Evolutionary conservation across 768 basidiomycete genomes (phyloP), one percentile per base, ranked within the genome.

Genomic region (Sporobolomyces pararoseus): DNA sequence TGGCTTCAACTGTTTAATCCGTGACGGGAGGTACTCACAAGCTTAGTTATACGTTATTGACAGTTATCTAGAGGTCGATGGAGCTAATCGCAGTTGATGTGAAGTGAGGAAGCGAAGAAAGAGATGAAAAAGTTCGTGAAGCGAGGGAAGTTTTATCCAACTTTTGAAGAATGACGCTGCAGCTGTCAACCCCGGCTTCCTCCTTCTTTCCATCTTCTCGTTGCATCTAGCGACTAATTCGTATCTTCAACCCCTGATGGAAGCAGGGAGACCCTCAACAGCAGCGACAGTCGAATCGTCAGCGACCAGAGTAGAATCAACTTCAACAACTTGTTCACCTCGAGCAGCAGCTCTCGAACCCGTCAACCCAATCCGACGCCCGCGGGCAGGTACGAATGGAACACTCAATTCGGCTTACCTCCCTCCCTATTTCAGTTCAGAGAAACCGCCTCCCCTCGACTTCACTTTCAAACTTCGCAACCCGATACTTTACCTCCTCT

Each of bases 1-100:
- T n/a, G n/a, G n/a, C n/a, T 13, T 81, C 59, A 75, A 71, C 31
- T 75, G 70, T 46, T 32, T 34, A 35, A 54, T 44, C 42, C 16
- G 13, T 35, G 32, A 23, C 16, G 31, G 37, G 39, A 44, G n/a
- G n/a, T n/a, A n/a, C n/a, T n/a, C n/a, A n/a, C n/a, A n/a, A n/a
- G n/a, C n/a, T n/a, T n/a, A n/a, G n/a, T n/a, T n/a, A n/a, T n/a
- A n/a, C n/a, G n/a, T n/a, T n/a, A n/a, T n/a, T n/a, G n/a, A n/a
- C n/a, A n/a, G n/a, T n/a, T n/a, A n/a, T n/a, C n/a, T n/a, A n/a
- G n/a, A n/a, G n/a, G n/a, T n/a, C 9, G 16, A 47, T n/a, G 35
- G 17, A 44, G 42, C n/a, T n/a, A n/a, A n/a, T n/a, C n/a, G n/a
- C n/a, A 34, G 44, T 12, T 3, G 2, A n/a, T n/a, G n/a, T n/a